Conservation (phyloP, 2,329 filamentous ascomycete genomes). For the Botryosphaeria dothidea region DNA sequence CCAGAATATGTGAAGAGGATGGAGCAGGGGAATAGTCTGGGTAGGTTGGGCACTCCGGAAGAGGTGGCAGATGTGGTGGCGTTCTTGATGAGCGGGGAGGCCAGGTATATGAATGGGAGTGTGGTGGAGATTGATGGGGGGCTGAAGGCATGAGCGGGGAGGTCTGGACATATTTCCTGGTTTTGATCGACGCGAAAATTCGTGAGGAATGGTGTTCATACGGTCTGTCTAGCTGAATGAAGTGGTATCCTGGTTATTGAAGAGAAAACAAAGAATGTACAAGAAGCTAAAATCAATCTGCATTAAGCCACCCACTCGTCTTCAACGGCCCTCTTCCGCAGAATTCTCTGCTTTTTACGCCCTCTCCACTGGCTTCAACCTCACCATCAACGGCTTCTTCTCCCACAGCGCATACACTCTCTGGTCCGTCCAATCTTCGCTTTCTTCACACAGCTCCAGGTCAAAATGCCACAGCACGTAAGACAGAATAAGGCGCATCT, state of each 20-base stretch:
- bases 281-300: background rate
- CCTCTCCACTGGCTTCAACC: slow-evolving; percentile 24
- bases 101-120: slow-evolving; percentile 49
- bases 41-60: slow-evolving; percentile 45
- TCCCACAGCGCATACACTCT: slow-evolving; percentile 35
- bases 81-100: slow-evolving; percentile 50
- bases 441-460: slow-evolving; percentile 31
- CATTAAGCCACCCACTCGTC: background rate
- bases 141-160: slow-evolving; percentile 8
- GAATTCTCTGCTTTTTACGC: background rate
- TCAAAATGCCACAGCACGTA: slow-evolving; percentile 45
- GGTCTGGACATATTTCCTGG: no score
- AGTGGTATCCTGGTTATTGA: slow-evolving; percentile 2
- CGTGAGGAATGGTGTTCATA: no score
- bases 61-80: slow-evolving; percentile 54
- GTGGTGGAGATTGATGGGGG: slow-evolving; percentile 53
- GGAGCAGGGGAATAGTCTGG: slow-evolving; percentile 42
- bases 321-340: background rate
- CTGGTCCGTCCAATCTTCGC: slow-evolving; percentile 42
- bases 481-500: slow-evolving; percentile 41
- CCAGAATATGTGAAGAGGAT: slow-evolving; percentile 45
- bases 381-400: slow-evolving; percentile 32
- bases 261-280: background rate
- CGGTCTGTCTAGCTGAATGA: no score
- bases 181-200: background rate